Conservation (phyloP, 2,329 filamentous ascomycete genomes). For the Apiospora sp. region DNA sequence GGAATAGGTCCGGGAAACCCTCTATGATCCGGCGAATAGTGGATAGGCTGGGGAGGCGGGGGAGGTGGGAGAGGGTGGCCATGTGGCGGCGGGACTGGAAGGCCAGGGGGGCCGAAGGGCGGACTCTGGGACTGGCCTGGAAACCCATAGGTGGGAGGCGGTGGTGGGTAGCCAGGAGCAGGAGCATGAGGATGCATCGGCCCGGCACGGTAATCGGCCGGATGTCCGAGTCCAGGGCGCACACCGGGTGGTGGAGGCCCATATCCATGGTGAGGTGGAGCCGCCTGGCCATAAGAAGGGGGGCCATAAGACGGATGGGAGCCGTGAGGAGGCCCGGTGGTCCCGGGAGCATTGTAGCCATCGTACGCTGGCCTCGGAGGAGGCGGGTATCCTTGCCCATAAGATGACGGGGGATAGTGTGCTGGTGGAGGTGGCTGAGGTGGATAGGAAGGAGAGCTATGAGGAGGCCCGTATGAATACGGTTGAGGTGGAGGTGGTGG, state of each 20-base stretch:
- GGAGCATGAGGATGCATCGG: constrained; percentile 10
- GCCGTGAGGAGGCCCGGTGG: background rate
- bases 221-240: constrained; percentile 10
- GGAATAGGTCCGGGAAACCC: constrained; percentile 18
- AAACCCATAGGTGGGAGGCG: constrained; percentile 7
- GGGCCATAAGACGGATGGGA: constrained; percentile 20
- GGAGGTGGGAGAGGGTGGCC: constrained; percentile 24
- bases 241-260: constrained; percentile 25
- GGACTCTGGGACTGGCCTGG: constrained; percentile 9
- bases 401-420: constrained; percentile 50
- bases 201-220: constrained; percentile 3
- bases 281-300: background rate
- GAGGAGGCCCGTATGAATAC: background rate
- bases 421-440: constrained; percentile 2
- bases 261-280: background rate
- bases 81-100: constrained; percentile 22
- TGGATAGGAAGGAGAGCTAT: constrained; percentile 1
- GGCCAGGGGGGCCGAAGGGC: constrained; percentile 10
- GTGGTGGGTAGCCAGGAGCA: constrained; percentile 22
- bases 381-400: constrained; percentile 17
- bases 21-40: constrained; percentile 20
- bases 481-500: constrained; percentile 44
- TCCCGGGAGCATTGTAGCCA: constrained; percentile 8
- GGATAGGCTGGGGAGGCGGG: constrained; percentile 3
- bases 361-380: constrained; percentile 23